Evolutionary conservation across 169 alveolate genomes (phyloP).

Genomic region (Theileria orientalis): DNA sequence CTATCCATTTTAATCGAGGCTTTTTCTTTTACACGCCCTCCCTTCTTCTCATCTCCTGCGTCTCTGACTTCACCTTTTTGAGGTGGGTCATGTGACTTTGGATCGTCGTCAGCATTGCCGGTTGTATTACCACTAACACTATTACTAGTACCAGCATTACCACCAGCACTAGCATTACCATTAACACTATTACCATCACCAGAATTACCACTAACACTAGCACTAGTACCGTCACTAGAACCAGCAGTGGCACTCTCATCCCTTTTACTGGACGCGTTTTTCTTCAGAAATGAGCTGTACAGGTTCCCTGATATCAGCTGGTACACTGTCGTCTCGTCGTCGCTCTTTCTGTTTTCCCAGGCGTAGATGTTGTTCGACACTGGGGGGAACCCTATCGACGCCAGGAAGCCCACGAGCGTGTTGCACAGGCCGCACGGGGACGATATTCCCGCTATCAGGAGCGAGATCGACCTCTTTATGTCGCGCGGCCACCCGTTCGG

Average conservation of each 20-base stretch:
- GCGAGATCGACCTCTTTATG: slow-evolving; percentile 65
- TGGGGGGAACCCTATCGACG: slow-evolving; percentile 82
- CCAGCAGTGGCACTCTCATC: background rate
- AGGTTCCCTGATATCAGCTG: slow-evolving; percentile 43
- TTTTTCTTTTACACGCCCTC: no score
- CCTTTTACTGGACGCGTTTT: slow-evolving; percentile 9
- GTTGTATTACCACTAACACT: background rate
- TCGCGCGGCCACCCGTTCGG: slow-evolving; percentile 86
- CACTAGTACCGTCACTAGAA: no score
- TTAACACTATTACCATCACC: no score
- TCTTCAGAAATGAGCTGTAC: slow-evolving; percentile 43
- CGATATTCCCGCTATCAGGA: slow-evolving; percentile 74
- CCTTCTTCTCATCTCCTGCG: background rate
- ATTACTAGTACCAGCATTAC: no score
- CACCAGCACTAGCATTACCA: no score
- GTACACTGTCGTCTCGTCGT: slow-evolving; percentile 63
- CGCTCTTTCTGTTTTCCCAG: slow-evolving; percentile 67
- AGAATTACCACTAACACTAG: no score
- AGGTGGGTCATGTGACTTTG: background rate
- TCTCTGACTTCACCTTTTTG: background rate
- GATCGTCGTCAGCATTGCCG: background rate
- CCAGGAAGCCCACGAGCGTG: slow-evolving; percentile 74
- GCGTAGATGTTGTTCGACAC: slow-evolving; percentile 74
- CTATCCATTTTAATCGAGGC: background rate
- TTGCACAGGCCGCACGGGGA: slow-evolving; percentile 80